Percentiles rank a stretch among this genome's conserved stretches.
phyloP scores from a whole-genome alignment of 139 green algal genomes.

The Zygnema circumcarinatum region DNA sequence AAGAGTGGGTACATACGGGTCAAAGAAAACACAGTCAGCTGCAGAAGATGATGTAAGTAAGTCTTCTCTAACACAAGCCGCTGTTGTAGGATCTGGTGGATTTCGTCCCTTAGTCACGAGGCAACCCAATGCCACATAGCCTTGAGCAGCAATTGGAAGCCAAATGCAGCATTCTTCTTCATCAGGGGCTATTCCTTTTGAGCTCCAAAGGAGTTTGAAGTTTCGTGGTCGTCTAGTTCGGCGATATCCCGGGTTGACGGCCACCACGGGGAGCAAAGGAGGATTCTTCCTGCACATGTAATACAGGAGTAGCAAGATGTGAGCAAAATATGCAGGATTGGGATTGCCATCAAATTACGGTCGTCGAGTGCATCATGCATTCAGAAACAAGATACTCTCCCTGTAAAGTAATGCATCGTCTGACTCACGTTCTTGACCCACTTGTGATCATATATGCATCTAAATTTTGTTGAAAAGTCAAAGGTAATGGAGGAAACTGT shows the following conservation, averaged over 20 bases:
- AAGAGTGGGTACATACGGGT: no score
- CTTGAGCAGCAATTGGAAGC: conserved; percentile 70
- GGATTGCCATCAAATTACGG: no score
- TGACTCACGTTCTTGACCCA: no score
- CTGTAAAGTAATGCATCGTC: no score
- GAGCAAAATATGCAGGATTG: no score
- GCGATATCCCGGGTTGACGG: conserved; percentile 81
- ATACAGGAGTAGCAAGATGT: no score
- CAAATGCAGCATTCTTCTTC: conserved; percentile 67
- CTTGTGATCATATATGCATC: no score
- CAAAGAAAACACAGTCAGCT: conserved; percentile 49
- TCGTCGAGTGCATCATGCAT: no score
- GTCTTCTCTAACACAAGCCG: conserved; percentile 37
- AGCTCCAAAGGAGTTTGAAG: conserved; percentile 68
- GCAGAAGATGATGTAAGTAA: conserved; percentile 20
- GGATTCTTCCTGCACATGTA: conserved; percentile 35
- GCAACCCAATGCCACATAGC: conserved; percentile 80
- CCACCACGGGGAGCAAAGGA: conserved; percentile 57
- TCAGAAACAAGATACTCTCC: no score
- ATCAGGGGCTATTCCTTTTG: not conserved
- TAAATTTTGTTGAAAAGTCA: no score
- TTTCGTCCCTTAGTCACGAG: conserved; percentile 62
- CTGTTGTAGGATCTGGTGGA: not conserved
- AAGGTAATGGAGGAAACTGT: no score
- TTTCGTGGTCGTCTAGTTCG: conserved; percentile 72